Evolutionary conservation across 306 rosid genomes (phyloP).

Genomic region (Glycine latifolia): DNA sequence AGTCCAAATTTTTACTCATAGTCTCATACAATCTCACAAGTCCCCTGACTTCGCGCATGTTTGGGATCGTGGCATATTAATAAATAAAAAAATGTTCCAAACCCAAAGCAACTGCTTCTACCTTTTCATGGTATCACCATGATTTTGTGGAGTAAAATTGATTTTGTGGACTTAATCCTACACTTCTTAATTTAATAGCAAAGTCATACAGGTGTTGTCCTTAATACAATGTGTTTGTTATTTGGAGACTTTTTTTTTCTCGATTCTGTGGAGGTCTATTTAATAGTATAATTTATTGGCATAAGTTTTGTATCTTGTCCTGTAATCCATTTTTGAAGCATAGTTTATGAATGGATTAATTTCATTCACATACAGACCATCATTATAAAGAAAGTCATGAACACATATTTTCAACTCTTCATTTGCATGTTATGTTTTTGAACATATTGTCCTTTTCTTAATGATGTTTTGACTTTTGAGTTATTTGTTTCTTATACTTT

Average conservation of each 20-base stretch:
- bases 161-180: neutral
- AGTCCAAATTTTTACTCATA: no score
- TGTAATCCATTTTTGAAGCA: neutral
- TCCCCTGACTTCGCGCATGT: no score
- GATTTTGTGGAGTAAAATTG: no score
- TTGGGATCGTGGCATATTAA: no score
- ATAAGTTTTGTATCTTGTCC: slow-evolving; percentile 13
- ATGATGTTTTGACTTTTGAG: neutral
- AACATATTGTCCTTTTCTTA: slow-evolving; percentile 11
- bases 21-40: no score
- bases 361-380: slow-evolving; percentile 16
- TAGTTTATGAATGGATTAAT: neutral
- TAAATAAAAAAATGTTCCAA: no score
- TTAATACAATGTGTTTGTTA: neutral
- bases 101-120: no score
- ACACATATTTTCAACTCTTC: slow-evolving; percentile 27
- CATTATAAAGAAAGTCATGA: slow-evolving; percentile 21
- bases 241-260: slow-evolving; percentile 5
- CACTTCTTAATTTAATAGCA: neutral
- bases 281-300: slow-evolving; percentile 13
- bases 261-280: slow-evolving; percentile 2
- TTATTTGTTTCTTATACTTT: slow-evolving; percentile 37
- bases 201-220: neutral
- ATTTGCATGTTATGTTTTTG: slow-evolving; percentile 21
- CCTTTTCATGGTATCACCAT: no score